These are phyloP conservation scores for Penicillium janthinellum DNA, from an alignment of 2,329 filamentous ascomycete species.

Conservation along the genomic window DNA sequence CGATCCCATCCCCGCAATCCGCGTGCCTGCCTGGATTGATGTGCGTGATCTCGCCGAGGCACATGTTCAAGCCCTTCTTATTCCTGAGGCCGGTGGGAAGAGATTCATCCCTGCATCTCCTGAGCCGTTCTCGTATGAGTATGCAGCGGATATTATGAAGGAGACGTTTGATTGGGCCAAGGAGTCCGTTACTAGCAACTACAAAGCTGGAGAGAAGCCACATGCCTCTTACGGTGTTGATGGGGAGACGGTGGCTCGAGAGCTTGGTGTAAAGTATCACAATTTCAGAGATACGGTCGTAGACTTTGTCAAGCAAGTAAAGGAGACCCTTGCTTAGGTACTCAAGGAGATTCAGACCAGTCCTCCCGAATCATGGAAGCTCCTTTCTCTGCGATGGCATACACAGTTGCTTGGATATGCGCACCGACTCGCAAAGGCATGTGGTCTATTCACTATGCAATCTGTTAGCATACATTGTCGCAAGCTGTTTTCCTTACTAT, in stretches of 20 bases:
- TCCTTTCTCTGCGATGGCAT: slow-evolving; percentile 36
- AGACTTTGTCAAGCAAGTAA: slow-evolving; percentile 20
- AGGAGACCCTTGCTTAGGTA: neutral
- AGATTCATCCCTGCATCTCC: slow-evolving; percentile 46
- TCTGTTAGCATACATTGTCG: too few species aligned
- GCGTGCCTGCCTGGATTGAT: slow-evolving; percentile 45
- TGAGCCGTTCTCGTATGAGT: slow-evolving; percentile 51
- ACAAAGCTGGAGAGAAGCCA: slow-evolving; percentile 40
- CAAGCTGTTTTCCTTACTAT: too few species aligned
- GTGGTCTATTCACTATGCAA: neutral
- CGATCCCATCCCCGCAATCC: slow-evolving; percentile 41
- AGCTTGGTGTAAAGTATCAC: slow-evolving; percentile 45
- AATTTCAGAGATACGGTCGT: slow-evolving; percentile 22
- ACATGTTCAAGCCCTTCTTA: slow-evolving; percentile 48
- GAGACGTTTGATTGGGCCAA: slow-evolving; percentile 45
- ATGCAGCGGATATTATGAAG: slow-evolving; percentile 48
- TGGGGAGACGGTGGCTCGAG: slow-evolving; percentile 43
- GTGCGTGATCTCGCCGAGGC: slow-evolving; percentile 51
- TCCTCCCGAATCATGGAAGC: slow-evolving; percentile 22
- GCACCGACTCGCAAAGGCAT: slow-evolving; percentile 36
- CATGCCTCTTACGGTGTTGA: slow-evolving; percentile 44
- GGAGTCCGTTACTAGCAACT: slow-evolving; percentile 35
- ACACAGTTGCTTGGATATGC: slow-evolving; percentile 35
- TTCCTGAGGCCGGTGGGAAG: slow-evolving; percentile 34
- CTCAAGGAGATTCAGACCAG: neutral